Evolutionary conservation across 306 rosid species (phyloP).

Genomic region (Elaeagnus macrophylla): DNA sequence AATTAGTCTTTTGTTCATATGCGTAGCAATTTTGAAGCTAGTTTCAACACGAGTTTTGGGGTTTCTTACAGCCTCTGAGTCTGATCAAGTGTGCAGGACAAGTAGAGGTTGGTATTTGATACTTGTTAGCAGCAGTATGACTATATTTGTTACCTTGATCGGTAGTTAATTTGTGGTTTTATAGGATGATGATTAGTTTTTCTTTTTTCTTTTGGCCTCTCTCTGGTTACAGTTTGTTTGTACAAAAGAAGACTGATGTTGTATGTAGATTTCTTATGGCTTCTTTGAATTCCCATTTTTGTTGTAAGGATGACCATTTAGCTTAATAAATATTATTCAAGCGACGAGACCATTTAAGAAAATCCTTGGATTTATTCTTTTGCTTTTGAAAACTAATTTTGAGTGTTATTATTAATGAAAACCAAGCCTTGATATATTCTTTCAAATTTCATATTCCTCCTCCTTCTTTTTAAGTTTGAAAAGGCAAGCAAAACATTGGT

Average conservation of each 20-base stretch:
- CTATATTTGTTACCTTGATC: conserved; percentile 43
- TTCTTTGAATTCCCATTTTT: background rate
- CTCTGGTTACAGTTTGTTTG: background rate
- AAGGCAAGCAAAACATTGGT: too few relatives aligned
- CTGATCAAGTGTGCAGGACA: conserved; percentile 28
- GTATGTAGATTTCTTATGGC: conserved; percentile 2
- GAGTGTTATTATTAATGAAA: too few relatives aligned
- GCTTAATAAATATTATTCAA: too few relatives aligned
- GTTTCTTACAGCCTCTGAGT: conserved; percentile 28
- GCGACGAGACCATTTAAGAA: too few relatives aligned
- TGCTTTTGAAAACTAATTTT: too few relatives aligned
- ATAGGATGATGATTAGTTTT: conserved; percentile 3
- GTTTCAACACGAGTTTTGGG: conserved; percentile 29
- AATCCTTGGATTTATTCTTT: too few relatives aligned
- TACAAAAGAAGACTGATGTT: conserved; percentile 6
- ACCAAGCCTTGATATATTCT: too few relatives aligned
- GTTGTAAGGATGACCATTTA: background rate
- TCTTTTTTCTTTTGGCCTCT: background rate
- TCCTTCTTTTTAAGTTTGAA: too few relatives aligned
- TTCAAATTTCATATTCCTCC: too few relatives aligned
- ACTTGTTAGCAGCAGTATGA: conserved; percentile 51
- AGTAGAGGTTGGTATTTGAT: conserved; percentile 60
- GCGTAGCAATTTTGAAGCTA: conserved; percentile 53
- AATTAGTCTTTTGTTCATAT: conserved; percentile 50
- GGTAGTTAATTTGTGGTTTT: conserved; percentile 33